Percentiles rank a stretch among this genome's conserved stretches.
phyloP scores from a whole-genome alignment of 495 filamentous ascomycete genomes.

The Lasiosphaeris hirsuta region DNA sequence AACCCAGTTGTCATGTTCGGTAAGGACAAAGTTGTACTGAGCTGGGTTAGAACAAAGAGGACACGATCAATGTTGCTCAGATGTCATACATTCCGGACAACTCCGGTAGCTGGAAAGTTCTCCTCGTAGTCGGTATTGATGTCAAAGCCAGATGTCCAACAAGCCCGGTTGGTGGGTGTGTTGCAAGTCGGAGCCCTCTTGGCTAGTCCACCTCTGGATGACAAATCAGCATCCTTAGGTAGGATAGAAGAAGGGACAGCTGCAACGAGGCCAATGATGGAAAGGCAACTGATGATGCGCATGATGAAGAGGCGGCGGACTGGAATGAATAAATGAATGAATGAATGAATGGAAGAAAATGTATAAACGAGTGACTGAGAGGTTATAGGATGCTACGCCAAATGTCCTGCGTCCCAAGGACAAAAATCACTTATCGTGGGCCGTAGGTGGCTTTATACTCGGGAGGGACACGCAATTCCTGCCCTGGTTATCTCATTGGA shows the following conservation, averaged over 20 bases:
- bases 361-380: no score
- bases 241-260: not conserved
- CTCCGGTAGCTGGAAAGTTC: not conserved
- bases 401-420: no score
- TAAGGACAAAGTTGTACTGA: conserved; percentile 7
- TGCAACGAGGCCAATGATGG: not conserved
- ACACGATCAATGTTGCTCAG: not conserved
- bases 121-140: conserved; percentile 10
- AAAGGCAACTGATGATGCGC: not conserved
- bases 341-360: no score
- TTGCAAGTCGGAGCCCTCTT: conserved; percentile 10
- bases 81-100: not conserved
- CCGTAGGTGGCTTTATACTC: no score
- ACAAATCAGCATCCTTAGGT: not conserved
- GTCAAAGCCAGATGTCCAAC: conserved; percentile 7
- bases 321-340: no score
- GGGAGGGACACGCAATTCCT: no score
- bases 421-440: no score
- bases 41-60: not conserved
- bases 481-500: no score
- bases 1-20: conserved; percentile 12
- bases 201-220: not conserved
- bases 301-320: no score
- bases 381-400: no score
- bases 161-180: conserved; percentile 11